Evolutionary conservation across 2,329 filamentous ascomycete species (phyloP), one percentile per base, ranked within the genome.

Genomic region (Ceratocystiopsis brevicomis): DNA sequence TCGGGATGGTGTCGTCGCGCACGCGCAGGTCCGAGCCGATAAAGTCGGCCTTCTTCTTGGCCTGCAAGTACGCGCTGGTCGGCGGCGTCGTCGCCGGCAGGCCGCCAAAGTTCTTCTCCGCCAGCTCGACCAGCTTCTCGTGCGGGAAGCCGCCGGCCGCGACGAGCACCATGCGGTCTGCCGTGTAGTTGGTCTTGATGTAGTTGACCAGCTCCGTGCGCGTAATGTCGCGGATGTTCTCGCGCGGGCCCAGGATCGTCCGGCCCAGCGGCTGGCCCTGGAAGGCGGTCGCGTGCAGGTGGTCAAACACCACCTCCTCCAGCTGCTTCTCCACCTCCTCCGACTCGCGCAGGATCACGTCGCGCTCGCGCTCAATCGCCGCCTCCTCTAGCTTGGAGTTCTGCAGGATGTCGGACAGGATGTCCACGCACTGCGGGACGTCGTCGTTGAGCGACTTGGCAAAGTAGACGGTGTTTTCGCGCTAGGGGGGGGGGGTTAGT

Each of bases 281-380:
- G 78, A 84, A 98, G 57, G 90, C 92, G 54, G 90, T 98, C 58
- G 90, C 88, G 67, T 98, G 90, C 47, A 98, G 73, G 67, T 98
- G 90, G 68, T 98, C 90, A 59, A 98, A 98, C 48, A 98, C 92
- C 53, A 98, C 90, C 69, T 98, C 90, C 71, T 98, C 92, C 47
- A 96, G 71, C 71, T 96, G 88, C 77, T 98, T 98, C 76, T 98
- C 90, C 53, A 98, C 92, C 73, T 98, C 90, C 69, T 98, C 90
- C 57, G 93, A 90, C 68, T 98, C 90, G 58, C 90, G 81, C 57
- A 98, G 78, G 61, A 98, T 98, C 59, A 98, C 92, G 67, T 95
- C 88, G 61, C 90, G 82, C 73, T 98, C 90, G 54, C 92, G 82
- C 73, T 98, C 87, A 59, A 90, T 95, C 56, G 90, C 88, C 46